A percentile compares a stretch with the other conserved stretches of the same genome.
phyloP scores from a whole-genome alignment of 371 early-diverging fungal species.

The Massospora cicadina region DNA sequence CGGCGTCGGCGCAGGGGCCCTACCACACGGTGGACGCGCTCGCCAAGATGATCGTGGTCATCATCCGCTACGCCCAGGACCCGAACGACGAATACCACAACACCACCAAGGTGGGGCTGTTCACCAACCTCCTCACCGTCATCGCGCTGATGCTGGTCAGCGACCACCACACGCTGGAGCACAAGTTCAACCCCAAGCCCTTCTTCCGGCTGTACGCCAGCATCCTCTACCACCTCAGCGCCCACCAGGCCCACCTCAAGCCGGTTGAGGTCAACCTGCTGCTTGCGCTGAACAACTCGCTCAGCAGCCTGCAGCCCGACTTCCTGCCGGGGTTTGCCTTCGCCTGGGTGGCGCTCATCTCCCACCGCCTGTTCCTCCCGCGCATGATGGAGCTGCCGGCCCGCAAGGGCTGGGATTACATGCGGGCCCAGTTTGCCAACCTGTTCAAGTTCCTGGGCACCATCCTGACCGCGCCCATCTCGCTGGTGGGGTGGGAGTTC shows the following conservation, averaged over 20 bases:
- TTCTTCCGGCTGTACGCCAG: constrained; percentile 78
- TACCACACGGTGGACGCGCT: constrained; percentile 73
- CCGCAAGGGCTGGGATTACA: constrained; percentile 74
- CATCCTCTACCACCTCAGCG: constrained; percentile 62
- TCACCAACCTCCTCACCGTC: constrained; percentile 64
- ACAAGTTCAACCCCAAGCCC: constrained; percentile 76
- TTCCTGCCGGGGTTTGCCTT: constrained; percentile 88
- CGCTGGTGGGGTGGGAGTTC: constrained; percentile 58
- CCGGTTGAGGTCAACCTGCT: constrained; percentile 50
- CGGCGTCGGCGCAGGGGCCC: constrained; percentile 23
- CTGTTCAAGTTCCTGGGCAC: constrained; percentile 76
- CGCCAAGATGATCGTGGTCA: constrained; percentile 52
- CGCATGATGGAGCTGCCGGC: constrained; percentile 55
- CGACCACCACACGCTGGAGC: constrained; percentile 58
- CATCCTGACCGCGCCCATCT: constrained; percentile 46
- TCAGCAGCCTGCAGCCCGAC: constrained; percentile 70
- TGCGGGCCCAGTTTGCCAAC: constrained; percentile 58
- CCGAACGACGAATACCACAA: constrained; percentile 20
- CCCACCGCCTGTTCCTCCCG: constrained; percentile 85
- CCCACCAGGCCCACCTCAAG: constrained; percentile 44
- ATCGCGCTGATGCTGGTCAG: constrained; percentile 65
- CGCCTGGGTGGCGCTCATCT: constrained; percentile 88
- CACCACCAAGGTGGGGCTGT: constrained; percentile 32
- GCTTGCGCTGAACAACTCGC: constrained; percentile 54
- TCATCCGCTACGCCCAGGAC: constrained; percentile 37